phyloP scores from a whole-genome alignment of 2,329 filamentous ascomycete genomes.

The Pseudogymnoascus sp. region DNA sequence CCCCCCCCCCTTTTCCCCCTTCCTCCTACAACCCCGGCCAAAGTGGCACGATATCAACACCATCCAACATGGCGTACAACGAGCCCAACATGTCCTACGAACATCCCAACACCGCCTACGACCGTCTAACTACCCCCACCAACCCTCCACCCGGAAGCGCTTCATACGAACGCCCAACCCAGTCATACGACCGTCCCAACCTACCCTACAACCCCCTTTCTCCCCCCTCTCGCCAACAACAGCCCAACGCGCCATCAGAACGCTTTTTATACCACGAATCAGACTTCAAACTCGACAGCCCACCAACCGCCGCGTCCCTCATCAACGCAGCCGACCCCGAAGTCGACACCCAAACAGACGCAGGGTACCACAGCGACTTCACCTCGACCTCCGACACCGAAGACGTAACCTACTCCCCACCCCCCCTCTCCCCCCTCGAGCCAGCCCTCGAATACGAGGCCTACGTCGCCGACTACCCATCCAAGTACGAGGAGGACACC shows the following conservation, averaged over 20 bases:
- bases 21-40: background rate
- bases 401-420: background rate
- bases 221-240: background rate
- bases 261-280: too few relatives aligned
- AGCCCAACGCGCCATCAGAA: too few relatives aligned
- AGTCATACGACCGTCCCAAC: background rate
- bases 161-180: background rate
- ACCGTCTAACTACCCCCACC: background rate
- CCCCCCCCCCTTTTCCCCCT: background rate
- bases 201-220: background rate
- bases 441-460: background rate
- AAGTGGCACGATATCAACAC: background rate
- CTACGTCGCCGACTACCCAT: background rate
- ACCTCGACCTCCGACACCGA: background rate
- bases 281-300: too few relatives aligned
- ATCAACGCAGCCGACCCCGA: too few relatives aligned
- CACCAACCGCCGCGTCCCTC: too few relatives aligned
- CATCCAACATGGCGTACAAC: background rate
- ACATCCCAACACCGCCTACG: background rate
- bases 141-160: background rate
- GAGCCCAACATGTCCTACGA: too few relatives aligned
- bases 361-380: background rate
- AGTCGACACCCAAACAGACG: background rate
- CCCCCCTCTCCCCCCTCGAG: background rate
- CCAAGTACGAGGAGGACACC: background rate